Evolutionary conservation across 176 grass and related monocot genomes (phyloP), one percentile per base, ranked within the genome.

Genomic region (Bromus sterilis): DNA sequence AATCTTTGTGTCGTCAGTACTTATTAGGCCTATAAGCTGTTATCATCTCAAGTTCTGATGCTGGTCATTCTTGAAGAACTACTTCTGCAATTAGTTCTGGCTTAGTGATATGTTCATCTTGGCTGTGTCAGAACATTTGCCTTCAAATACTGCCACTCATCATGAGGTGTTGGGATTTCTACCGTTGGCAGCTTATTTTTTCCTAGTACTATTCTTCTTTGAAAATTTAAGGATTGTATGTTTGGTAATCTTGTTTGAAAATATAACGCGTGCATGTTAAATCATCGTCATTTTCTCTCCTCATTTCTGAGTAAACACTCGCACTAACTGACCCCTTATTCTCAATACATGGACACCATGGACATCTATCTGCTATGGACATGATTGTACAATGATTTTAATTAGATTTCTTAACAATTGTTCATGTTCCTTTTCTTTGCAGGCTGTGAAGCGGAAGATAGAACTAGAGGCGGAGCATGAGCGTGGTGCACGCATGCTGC

Each of bases 371-470:
- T 71, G n/a, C 20, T 23, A 61, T 63, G 44, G 33, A 71, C 13
- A 57, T 76, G 57, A 37, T 39, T 32, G 44, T 11, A 32, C 7
- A 43, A 24, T 76, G 33, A 81, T 48, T 25, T 53, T 29, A 37
- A 21, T 31, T 76, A 28, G 31, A 42, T 41, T 83, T 36, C 16
- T 81, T 85, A 20, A 57, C 68, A 84, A 49, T 56, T 67, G 5
- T 71, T 26, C 32, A 84, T 78, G 65, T 75, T 42, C 11, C n/a
- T 79, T 67, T 73, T 64, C 2, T 80, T 75, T 85, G 12, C 71
- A 98, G 95, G 95, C 86, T 81, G 74, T 66, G 77, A 90, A 89
- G 89, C 81, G 76, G 65, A 83, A 69, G 91, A 82, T 94, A 63
- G 90, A 98, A 69, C 60, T 94, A 53, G 78, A 94, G 74, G 84